Evolutionary conservation across 805 yeast species (phyloP), one percentile per base, ranked within the genome.

Genomic region (Saturnispora serradocipensis): DNA sequence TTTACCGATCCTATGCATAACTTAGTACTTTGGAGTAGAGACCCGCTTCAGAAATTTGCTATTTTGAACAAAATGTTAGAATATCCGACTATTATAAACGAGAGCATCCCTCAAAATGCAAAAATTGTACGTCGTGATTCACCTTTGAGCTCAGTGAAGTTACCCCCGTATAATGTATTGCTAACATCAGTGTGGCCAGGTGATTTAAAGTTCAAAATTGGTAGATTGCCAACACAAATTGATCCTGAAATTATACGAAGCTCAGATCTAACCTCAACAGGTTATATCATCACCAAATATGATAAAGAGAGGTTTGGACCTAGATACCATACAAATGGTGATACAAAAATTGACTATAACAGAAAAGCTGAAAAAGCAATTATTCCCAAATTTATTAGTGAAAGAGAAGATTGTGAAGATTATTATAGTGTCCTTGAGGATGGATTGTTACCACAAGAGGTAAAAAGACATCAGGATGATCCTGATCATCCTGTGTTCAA

Each of bases 121-220:
- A 58, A 53, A 22, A 63, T 67, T 1, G 42, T 74, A 4, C 81
- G 84, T 54, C 72, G 73, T 39, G 66, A 68, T 7, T 68, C 72
- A 13, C 89, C 97, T 0, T 72, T 91, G 52, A 83, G 81, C 46
- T 62, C 80, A 1, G 72, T 93, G 2, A 97, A 97, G 9, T 70
- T 93, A 78, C 98, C 99, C 0, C 88, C 82, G 59, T 93, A 88
- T 65, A 80, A 80, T 51, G 86, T 84, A 42, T 76, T 76, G 50
- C 73, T 93, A 16, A 71, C 90, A 8, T 88, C 97, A 0, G 83
- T 87, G 13, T 91, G 90, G 88, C 85, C 91, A 0, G 61, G 74
- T 1, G 82, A 83, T 40, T 65, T 74, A 54, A 71, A 79, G 6
- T 88, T 86, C 61, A 75, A 77, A 46, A 76, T 67, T 52, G 68